Evolutionary conservation across 306 rosid species (phyloP), one percentile per base, ranked within the genome.

Genomic region (Pueraria montana): DNA sequence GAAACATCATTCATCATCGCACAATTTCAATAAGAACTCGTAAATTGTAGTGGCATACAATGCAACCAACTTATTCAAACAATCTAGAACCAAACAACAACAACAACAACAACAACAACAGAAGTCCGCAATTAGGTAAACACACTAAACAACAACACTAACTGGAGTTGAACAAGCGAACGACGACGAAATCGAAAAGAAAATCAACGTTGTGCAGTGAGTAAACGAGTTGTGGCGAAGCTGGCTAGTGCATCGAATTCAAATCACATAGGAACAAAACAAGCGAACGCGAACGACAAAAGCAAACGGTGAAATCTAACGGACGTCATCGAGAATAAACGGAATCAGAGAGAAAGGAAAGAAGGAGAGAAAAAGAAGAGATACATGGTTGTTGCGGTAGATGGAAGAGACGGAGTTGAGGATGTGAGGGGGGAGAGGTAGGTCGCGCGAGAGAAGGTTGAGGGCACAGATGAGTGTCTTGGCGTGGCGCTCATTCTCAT

Each of bases 381-480:
- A 8, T 76, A 84, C 38, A 10, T 43, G 43, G 26, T 14, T 18
- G 49, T 14, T 18, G 73, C 70, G 59, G 50, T 86, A 94, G 84
- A 96, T 91, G 40, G 94, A 88, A 43, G 97, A 92, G 55, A 96
- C 98, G 86, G 94, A 81, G 81, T 83, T 69, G 80, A 91, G 81
- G 50, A 96, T 91, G 62, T 94, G 93, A 68, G 94, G 86, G 5
- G 99, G 96, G 21, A 96, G 90, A 63, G 98, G 98, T 84, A 94
- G 97, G 72, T 94, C 90, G 45, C 99, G 97, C 16, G 98, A 96
- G 86, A 96, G 92, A 70, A 94, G 88, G 84, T 89, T 91, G 88
- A 96, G 94, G 42, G 98, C 99, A 63, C 86, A 92, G 68, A 96
- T 91, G 85, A 96, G 95, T 6, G 98, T 83, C 82, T 87, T 94